Base-by-base conservation (phyloP, 768 basidiomycete genomes). In the Pleurotus giganteus region DNA sequence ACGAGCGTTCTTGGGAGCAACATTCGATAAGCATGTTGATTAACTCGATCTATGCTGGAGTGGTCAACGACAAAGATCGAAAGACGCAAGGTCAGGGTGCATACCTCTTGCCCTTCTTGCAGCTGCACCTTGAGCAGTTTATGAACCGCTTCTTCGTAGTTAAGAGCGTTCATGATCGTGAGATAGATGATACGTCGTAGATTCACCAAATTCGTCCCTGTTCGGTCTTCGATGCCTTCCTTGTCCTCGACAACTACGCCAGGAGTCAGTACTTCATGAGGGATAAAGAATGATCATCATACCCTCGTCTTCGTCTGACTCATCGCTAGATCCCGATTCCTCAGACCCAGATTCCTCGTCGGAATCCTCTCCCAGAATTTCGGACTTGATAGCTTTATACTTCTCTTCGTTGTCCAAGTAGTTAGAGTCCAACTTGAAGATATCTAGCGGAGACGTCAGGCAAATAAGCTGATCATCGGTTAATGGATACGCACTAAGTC, bases 21-120 rank as follows among this genome's bases (percentile, higher is more conserved):
- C 97, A 99, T 65, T 98, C 96, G 70, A 99, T 91, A 58, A 99
- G 83, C 97, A 99, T 99, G 78, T 98, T 98, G 68, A 91, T 84
- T 55, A 99, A 72, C 68, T 98, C 96, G 62, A 93, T 89, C 93
- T 97, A 24, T 8, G 64, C 2, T 31, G n/a, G 31, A 43, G n/a
- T 4, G 39, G 9, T 57, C 17, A 51, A 41, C 51, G 17, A 47
- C 1, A 21, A 45, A 19, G 2, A 2, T n/a, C 21, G 26, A 37
- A 15, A 21, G 29, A 17, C n/a, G n/a, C 31, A 5, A 32, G 31
- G 0, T 4, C 15, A 0, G 54, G 24, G 4, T 13, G 37, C 75
- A 53, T 65, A 96, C 95, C 86, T 99, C 97, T 70, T 97, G 85
- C 1, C 96, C 97, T 65, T 95, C 94, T 52, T 84, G 76, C 12